Evolutionary conservation across 495 filamentous ascomycete genomes (phyloP).

Genomic region (Talaromyces borbonicus): DNA sequence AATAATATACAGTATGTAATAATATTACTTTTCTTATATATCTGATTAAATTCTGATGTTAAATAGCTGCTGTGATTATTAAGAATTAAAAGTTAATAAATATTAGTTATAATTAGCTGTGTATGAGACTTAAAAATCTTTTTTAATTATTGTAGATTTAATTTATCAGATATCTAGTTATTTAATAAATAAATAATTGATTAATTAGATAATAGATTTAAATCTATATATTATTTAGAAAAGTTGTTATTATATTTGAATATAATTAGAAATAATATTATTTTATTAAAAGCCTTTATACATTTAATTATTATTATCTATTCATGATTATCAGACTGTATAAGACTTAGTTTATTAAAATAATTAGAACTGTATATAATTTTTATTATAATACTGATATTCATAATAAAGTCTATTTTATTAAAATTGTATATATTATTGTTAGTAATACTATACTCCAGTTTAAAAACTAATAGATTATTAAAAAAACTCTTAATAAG

Average conservation of each 20-base stretch:
- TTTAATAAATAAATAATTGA: no score
- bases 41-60: conserved; percentile 6
- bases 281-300: not conserved
- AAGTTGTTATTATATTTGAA: no score
- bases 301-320: not conserved
- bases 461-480: not conserved
- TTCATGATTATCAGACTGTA: conserved; percentile 2
- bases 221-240: no score
- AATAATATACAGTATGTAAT: conserved; percentile 8
- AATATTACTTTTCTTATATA: conserved; percentile 11
- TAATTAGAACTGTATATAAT: not conserved
- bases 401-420: conserved; percentile 10
- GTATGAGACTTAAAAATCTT: not conserved
- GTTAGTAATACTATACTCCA: not conserved
- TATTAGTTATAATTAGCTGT: not conserved
- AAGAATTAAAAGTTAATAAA: conserved; percentile 4
- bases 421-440: conserved; percentile 15
- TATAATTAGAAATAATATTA: not conserved
- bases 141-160: no score
- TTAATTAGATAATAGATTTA: no score
- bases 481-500: not conserved
- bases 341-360: not conserved
- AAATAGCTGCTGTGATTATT: conserved; percentile 12
- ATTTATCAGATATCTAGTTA: no score
- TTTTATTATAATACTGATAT: conserved; percentile 1